phyloP scores from a whole-genome alignment of 768 basidiomycete species.

The Termitomyces titanicus region DNA sequence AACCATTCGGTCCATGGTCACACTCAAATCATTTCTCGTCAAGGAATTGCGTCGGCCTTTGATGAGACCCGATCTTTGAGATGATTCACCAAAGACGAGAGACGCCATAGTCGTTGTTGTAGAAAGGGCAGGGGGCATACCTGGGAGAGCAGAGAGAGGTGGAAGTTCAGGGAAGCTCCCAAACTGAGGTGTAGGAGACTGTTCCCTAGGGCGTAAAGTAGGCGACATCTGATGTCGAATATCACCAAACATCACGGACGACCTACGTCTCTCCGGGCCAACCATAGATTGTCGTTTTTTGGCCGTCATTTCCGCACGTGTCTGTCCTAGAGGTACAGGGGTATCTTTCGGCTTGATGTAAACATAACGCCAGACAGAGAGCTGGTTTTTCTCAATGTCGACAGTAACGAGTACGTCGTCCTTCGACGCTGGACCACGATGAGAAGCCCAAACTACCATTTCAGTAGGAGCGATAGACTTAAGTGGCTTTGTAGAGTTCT shows the following conservation, averaged over 20 bases:
- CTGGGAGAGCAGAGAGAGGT: constrained; percentile 44
- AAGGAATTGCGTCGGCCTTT: constrained; percentile 41
- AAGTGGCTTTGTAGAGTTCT: constrained; percentile 45
- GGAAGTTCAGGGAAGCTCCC: constrained; percentile 38
- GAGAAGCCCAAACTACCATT: constrained; percentile 59
- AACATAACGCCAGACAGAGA: constrained; percentile 73
- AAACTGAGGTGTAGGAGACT: constrained; percentile 30
- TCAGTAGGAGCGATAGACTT: constrained; percentile 60
- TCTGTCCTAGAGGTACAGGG: constrained; percentile 35
- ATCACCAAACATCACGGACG: constrained; percentile 34
- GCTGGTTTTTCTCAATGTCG: constrained; percentile 43
- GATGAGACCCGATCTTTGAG: constrained; percentile 25
- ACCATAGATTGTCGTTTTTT: constrained; percentile 41
- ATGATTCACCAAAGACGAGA: constrained; percentile 31
- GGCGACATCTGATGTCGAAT: constrained; percentile 36
- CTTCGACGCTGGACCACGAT: constrained; percentile 34
- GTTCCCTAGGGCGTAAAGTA: constrained; percentile 27
- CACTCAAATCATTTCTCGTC: constrained; percentile 51
- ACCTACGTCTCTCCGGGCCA: constrained; percentile 32
- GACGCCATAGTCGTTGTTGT: constrained; percentile 52
- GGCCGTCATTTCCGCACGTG: constrained; percentile 19
- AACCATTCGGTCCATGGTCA: constrained; percentile 67
- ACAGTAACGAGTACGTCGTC: constrained; percentile 58
- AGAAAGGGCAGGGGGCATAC: constrained; percentile 51
- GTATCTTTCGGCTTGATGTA: constrained; percentile 59